These are phyloP conservation scores for Lablab purpureus DNA, from an alignment of 306 rosid species.

Conservation along the genomic window DNA sequence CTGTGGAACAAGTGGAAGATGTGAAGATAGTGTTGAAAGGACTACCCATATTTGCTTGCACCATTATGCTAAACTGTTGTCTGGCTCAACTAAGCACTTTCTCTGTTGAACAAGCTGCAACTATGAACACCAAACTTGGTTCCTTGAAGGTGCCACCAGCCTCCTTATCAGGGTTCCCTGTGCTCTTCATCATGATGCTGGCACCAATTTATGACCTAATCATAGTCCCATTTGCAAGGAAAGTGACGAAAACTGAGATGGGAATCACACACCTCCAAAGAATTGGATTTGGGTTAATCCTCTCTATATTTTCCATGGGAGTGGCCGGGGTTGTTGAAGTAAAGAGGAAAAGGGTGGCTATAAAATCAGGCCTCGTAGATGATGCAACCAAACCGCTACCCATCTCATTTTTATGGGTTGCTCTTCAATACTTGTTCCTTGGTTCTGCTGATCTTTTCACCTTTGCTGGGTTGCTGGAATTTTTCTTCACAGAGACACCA, in stretches of 20 bases:
- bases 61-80: conserved; percentile 89
- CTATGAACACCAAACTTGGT: conserved; percentile 89
- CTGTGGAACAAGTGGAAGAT: conserved; percentile 75
- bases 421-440: conserved; percentile 79
- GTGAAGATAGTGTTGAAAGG: conserved; percentile 77
- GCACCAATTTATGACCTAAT: conserved; percentile 88
- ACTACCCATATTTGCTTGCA: conserved; percentile 83
- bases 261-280: conserved; percentile 87
- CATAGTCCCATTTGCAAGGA: conserved; percentile 79
- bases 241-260: conserved; percentile 70
- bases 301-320: conserved; percentile 88
- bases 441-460: conserved; percentile 98
- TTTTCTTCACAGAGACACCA: conserved; percentile 96
- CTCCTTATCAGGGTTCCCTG: conserved; percentile 90
- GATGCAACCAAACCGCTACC: conserved; percentile 64
- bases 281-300: conserved; percentile 77
- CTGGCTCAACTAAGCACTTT: conserved; percentile 91
- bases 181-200: conserved; percentile 75
- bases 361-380: conserved; percentile 52
- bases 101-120: conserved; percentile 91
- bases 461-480: conserved; percentile 85
- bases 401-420: conserved; percentile 85
- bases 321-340: conserved; percentile 86
- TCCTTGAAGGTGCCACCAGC: conserved; percentile 85
- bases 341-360: conserved; percentile 74